Evolutionary conservation across 192 early-diverging fungal genomes (phyloP), one percentile per base, ranked within the genome.

Genomic region (Coemansia sp.): DNA sequence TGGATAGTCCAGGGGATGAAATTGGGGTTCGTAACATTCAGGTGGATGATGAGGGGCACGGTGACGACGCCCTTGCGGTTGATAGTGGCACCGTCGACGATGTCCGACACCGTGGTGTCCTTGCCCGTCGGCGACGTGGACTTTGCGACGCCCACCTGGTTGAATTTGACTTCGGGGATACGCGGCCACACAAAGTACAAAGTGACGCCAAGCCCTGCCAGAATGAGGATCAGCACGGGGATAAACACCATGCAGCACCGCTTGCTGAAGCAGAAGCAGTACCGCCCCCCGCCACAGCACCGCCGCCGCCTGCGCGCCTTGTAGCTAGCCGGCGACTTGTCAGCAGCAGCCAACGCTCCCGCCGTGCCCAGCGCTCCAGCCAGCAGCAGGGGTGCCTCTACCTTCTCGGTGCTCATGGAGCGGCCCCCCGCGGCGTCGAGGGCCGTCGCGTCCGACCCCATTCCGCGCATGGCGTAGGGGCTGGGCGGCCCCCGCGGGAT

Each of bases 1-100:
- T 78, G 74, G 67, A 86, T 77, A 6, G 80, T 86, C 84, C 84
- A 86, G 0, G 80, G 78, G 48, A 86, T 86, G 53, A 62, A 83
- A 72, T 86, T 86, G 21, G 84, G 84, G 68, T 86, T 86, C 39
- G 75, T 80, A 10, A 83, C 78, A 35, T 75, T 75, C 40, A 86
- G 69, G 42, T 80, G 75, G 65, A 85, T 80, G 7, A 83, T 66
- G 48, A 85, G 75, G 59, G 84, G 84, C 41, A 85, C 72, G 0
- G 80, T 77, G 21, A 84, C 78, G 40, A 77, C 67, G 66, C 82
- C 82, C 17, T 73, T n/a, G 37, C 78, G 74, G 68, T 79, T 73
- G n/a, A 84, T 72, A 4, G 50, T 66, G 9, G 67, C 67, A 9
- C 67, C 63, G 53, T 68, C 69, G 33, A 77, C 56, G 56, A 79